Conservation (phyloP, 345 rosid species). For the Eucalyptus caleyi region DNA sequence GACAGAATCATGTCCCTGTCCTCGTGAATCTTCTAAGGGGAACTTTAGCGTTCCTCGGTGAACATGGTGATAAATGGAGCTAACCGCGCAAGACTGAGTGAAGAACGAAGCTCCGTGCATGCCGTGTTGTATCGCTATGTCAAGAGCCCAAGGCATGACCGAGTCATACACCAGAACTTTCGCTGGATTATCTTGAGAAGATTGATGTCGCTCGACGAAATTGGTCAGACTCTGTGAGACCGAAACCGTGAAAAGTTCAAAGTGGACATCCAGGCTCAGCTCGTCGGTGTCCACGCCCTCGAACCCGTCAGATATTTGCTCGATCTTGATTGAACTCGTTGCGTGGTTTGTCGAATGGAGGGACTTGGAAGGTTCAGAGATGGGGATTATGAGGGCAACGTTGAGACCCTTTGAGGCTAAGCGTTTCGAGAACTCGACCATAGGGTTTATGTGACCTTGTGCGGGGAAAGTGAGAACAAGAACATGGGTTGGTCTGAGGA, state of each 20-base stretch:
- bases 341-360: neutral
- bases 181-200: neutral
- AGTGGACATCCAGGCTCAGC: neutral
- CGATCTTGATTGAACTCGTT: neutral
- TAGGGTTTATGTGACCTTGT: slow-evolving; percentile 21
- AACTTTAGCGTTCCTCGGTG: neutral
- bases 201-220: neutral
- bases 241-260: neutral
- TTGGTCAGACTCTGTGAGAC: neutral
- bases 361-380: neutral
- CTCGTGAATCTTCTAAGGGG: neutral
- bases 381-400: neutral
- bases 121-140: slow-evolving; percentile 2
- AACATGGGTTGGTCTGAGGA: neutral
- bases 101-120: neutral
- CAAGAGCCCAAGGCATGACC: slow-evolving; percentile 11
- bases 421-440: slow-evolving; percentile 14
- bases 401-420: slow-evolving; percentile 8
- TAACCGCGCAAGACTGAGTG: slow-evolving; percentile 14
- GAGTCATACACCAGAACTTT: slow-evolving; percentile 12
- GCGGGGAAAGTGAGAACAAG: neutral
- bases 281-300: neutral
- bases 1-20: neutral
- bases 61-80: neutral
- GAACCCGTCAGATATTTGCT: slow-evolving; percentile 2